These are phyloP conservation scores for Boletales sp. DNA, from an alignment of 768 basidiomycete species.

Conservation along the genomic window DNA sequence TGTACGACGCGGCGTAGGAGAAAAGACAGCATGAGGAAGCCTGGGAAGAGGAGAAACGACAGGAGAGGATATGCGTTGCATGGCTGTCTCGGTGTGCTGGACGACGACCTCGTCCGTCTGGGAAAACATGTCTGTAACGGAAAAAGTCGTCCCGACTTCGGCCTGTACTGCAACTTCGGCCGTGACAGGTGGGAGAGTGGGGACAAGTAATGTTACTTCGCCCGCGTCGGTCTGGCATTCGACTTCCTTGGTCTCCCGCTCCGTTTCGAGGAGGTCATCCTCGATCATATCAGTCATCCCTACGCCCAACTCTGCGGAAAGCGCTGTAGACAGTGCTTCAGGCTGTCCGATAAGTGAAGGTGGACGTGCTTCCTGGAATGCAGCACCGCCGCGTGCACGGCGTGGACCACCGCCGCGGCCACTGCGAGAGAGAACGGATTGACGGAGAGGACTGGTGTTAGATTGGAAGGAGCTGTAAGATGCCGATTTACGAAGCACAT, in stretches of 20 bases:
- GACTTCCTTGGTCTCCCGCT: conserved; percentile 57
- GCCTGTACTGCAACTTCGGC: conserved; percentile 42
- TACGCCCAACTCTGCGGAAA: conserved; percentile 61
- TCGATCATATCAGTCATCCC: conserved; percentile 43
- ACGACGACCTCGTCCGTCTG: conserved; percentile 47
- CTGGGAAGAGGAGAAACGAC: conserved; percentile 32
- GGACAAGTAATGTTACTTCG: conserved; percentile 25
- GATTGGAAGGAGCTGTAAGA: conserved; percentile 41
- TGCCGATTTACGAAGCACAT: conserved; percentile 59
- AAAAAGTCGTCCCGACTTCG: conserved; percentile 22
- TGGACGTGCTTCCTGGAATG: conserved; percentile 68
- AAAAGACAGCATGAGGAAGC: conserved; percentile 20
- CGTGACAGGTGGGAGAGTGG: conserved; percentile 28
- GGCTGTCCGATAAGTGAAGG: conserved; percentile 69
- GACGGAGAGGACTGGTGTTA: conserved; percentile 58
- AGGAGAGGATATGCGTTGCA: conserved; percentile 45
- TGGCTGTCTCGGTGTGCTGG: conserved; percentile 38
- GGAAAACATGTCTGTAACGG: conserved; percentile 31
- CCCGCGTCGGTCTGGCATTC: conserved; percentile 64
- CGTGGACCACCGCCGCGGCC: conserved; percentile 49
- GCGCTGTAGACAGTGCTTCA: conserved; percentile 67
- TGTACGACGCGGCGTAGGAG: conserved; percentile 33
- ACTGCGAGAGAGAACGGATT: conserved; percentile 50
- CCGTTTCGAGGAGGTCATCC: conserved; percentile 35
- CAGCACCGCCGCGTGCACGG: conserved; percentile 60